Base-by-base conservation (phyloP, 306 rosid genomes). In the Malus orientalis region DNA sequence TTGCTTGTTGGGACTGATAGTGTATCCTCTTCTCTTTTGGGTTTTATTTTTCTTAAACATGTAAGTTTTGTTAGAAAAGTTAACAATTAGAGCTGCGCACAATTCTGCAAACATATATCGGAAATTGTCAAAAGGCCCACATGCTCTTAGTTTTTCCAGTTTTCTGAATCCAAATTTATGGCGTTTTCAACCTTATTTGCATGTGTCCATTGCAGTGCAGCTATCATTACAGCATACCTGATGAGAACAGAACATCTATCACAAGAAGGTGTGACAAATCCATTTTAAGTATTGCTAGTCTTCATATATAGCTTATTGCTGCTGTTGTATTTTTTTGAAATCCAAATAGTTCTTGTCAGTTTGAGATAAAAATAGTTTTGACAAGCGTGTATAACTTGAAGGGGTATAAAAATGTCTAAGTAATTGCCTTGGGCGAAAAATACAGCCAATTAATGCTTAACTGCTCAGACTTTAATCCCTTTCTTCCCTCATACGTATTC, bases 161-260 rank as follows among this genome's bases (percentile, higher is more conserved):
- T 76, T 80, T 58, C 74, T 76, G 73, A 72, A 58, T 69, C 44
- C 71, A 49, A 58, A 76, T 30, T 73, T 55, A 32, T 70, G 66
- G 64, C 74, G 40, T 73, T 84, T 78, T 76, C 69, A 60, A 25
- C 67, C 69, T 78, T 79, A n/a, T 76, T 81, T 81, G 76, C 42
- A 14, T 82, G 75, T 81, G 66, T 78, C 91, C 16, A 63, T 82
- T 90, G 93, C 95, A 94, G 99, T 84, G 99, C 99, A 74, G 90
- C 99, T 68, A 74, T 95, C 83, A 75, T 95, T 71, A 95, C 88
- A 5, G 94, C 97, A 8, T 91, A 95, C 87, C 89, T 95, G 87
- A 95, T 95, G 99, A 90, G 87, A 81, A 85, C 83, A 1, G 99
- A 95, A 76, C 86, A 79, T 71, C 86, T 95, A 38, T 89, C 97